Evolutionary conservation across 768 basidiomycete genomes (phyloP).

Genomic region (Phanerochaete sordida): DNA sequence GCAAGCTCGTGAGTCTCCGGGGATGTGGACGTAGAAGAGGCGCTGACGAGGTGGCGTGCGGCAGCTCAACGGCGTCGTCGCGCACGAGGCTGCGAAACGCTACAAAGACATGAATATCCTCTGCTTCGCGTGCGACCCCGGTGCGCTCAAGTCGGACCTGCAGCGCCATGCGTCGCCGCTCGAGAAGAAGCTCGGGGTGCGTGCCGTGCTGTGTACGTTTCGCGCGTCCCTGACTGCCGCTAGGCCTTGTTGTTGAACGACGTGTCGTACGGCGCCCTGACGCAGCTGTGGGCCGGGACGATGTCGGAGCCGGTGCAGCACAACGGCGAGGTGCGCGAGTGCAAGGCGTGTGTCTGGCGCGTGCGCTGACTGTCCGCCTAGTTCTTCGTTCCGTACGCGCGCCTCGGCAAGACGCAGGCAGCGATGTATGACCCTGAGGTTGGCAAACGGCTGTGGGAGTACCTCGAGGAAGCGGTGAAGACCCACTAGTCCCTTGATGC

Average conservation of each 20-base stretch:
- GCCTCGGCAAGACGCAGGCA: conserved; percentile 7
- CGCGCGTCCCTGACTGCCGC: neutral
- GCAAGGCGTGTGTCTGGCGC: neutral
- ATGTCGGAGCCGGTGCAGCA: conserved; percentile 33
- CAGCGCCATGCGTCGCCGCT: neutral
- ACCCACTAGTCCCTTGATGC: neutral
- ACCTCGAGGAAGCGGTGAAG: conserved; percentile 13
- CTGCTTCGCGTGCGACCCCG: conserved; percentile 44
- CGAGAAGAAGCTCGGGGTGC: conserved; percentile 10
- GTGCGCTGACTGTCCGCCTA: neutral
- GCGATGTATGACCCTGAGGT: conserved; percentile 16
- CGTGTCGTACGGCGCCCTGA: conserved; percentile 26
- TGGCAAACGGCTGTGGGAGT: conserved; percentile 24
- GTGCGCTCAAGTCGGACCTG: conserved; percentile 19
- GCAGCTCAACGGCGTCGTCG: conserved; percentile 44
- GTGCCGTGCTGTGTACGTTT: neutral
- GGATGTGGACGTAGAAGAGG: neutral
- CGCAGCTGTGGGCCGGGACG: conserved; percentile 32
- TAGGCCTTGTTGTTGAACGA: conserved; percentile 26
- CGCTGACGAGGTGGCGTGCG: neutral
- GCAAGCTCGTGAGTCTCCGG: conserved; percentile 42
- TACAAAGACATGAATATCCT: conserved; percentile 44
- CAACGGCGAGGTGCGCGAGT: conserved; percentile 38
- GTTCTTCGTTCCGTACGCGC: conserved; percentile 26
- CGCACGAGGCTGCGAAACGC: conserved; percentile 43